Percentiles rank a stretch among this genome's conserved stretches.
phyloP scores from a whole-genome alignment of 2,329 filamentous ascomycete genomes.

The Beauveria scarabaeidicola region DNA sequence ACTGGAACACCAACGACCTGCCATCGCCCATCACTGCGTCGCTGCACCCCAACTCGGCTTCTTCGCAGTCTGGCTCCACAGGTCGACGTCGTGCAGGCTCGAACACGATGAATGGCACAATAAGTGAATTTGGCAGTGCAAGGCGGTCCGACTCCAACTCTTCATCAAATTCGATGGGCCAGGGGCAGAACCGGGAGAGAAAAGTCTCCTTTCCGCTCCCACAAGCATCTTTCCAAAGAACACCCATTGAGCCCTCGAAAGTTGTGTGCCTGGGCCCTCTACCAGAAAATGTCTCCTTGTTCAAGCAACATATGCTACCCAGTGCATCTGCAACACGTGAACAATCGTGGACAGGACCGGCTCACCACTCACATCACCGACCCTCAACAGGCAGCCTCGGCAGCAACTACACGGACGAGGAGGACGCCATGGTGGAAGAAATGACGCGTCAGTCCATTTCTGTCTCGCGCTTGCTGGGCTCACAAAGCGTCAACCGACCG shows the following conservation, averaged over 20 bases:
- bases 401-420: slow-evolving; percentile 49
- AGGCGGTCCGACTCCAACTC: slow-evolving; percentile 22
- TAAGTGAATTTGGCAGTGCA: slow-evolving; percentile 19
- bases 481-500: not conserved
- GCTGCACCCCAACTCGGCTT: slow-evolving; percentile 18
- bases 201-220: slow-evolving; percentile 15
- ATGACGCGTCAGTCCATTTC: slow-evolving; percentile 18
- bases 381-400: slow-evolving; percentile 38
- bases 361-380: slow-evolving; percentile 3
- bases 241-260: slow-evolving; percentile 43
- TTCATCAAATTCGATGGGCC: slow-evolving; percentile 16
- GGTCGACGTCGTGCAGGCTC: slow-evolving; percentile 11
- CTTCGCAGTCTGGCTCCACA: slow-evolving; percentile 14
- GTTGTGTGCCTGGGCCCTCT: slow-evolving; percentile 48
- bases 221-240: slow-evolving; percentile 30
- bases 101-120: slow-evolving; percentile 2
- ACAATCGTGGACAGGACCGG: not conserved
- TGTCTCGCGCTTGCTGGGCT: not conserved
- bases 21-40: slow-evolving; percentile 34
- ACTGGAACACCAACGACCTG: slow-evolving; percentile 33
- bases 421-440: slow-evolving; percentile 30
- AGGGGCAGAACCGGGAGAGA: slow-evolving; percentile 13
- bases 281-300: slow-evolving; percentile 35
- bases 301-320: slow-evolving; percentile 15
- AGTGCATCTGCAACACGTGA: not conserved